Evolutionary conservation across 805 yeast species (phyloP).

Genomic region (Candida gorgasii): DNA sequence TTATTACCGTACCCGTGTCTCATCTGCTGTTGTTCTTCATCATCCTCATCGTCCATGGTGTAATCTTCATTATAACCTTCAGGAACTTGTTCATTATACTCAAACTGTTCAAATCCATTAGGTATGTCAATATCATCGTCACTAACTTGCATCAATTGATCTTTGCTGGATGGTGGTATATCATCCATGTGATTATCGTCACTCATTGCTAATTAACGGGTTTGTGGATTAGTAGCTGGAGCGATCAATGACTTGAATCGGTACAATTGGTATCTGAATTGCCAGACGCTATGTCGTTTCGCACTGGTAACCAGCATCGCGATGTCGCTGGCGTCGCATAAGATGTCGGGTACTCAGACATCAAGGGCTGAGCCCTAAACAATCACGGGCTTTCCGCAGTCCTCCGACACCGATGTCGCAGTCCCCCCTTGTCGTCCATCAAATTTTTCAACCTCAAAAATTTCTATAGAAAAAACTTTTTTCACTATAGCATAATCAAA

Average conservation of each 20-base stretch:
- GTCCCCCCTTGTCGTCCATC: background rate
- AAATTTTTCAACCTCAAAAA: constrained; percentile 1
- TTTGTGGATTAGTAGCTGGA: too few relatives aligned
- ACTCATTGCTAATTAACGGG: background rate
- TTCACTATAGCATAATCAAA: constrained; percentile 11
- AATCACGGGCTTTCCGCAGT: background rate
- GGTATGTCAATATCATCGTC: constrained; percentile 6
- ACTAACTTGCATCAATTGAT: constrained; percentile 3
- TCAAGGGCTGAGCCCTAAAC: background rate
- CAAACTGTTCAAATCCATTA: background rate
- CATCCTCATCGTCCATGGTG: constrained; percentile 5
- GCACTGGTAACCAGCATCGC: constrained; percentile 1
- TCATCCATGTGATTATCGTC: constrained; percentile 8
- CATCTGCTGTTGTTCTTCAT: background rate
- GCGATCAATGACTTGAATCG: background rate
- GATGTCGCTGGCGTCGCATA: background rate
- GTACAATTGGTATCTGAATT: background rate
- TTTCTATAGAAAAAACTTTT: constrained; percentile 4
- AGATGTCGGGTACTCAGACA: background rate
- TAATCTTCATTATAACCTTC: constrained; percentile 7
- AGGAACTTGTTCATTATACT: background rate
- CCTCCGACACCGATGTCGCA: background rate
- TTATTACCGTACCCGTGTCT: constrained; percentile 6
- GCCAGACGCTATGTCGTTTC: background rate
- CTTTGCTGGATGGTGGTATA: background rate